Evolutionary conservation across 2,329 filamentous ascomycete species (phyloP), one percentile per base, ranked within the genome.

Genomic region (Didymella segeticola): DNA sequence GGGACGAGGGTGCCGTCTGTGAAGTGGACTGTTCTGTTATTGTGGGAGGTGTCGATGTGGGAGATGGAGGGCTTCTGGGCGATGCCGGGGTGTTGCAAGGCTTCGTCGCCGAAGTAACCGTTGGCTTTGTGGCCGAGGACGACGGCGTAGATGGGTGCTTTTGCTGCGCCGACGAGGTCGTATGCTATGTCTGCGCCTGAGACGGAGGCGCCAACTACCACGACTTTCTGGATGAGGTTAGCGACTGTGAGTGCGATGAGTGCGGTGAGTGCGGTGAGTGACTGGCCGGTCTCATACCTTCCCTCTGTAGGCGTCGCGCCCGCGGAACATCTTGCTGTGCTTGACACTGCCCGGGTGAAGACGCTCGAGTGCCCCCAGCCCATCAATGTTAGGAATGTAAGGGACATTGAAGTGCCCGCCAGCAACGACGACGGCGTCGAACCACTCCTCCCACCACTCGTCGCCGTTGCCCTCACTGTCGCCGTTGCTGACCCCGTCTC

Each of bases 151-250:
- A 86, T 73, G 0, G 83, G 83, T 0, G 70, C 61, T 34, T 79
- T 65, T 0, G 79, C 80, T 0, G 77, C 71, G 11, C 75, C 73
- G 12, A 80, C 70, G 2, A 86, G 74, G 46, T 84, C 81, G 50
- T 82, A 79, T 1, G 82, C 79, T 11, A 86, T 86, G 61, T 89
- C 87, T 23, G 84, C 81, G 0, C 83, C 86, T 0, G 86, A 89
- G 3, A 88, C 85, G 0, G 83, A 87, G 1, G 83, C 86, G 3
- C 86, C 86, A 1, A 89, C 83, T 0, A 86, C 79, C 0, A 89
- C 75, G 0, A 88, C 82, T 53, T 75, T 79, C 83, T 86, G 26
- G 38, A 27, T 2, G 14, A 8, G 8, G n/a, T 60, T 12, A 64
- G 53, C 42, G 5, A 23, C 14, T 15, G 11, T 4, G 14, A 43